A percentile compares a stretch with the other conserved stretches of the same genome.
Evolutionary conservation across 345 rosid genomes (phyloP).

Genomic region (Angophora floribunda): DNA sequence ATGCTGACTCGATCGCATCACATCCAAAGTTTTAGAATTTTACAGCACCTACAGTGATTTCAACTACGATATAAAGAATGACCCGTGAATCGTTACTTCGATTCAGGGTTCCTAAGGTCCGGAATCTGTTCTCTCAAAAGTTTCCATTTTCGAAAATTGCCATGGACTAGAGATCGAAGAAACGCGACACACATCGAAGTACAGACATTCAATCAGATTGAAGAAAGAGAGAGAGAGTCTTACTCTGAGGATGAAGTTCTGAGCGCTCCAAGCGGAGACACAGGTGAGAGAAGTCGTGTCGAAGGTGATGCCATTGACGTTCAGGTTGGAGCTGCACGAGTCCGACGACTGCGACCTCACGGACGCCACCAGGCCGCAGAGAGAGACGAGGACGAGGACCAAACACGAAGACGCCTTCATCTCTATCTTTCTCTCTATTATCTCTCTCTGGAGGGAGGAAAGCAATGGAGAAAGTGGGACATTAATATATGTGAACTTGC

Average conservation of each 20-base stretch:
- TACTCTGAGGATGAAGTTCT: constrained; percentile 42
- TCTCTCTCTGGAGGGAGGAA: neutral
- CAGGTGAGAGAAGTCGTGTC: constrained; percentile 5
- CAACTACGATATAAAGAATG: neutral
- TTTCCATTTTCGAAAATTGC: neutral
- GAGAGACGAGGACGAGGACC: constrained; percentile 5
- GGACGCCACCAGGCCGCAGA: neutral
- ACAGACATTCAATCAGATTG: neutral
- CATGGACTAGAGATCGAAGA: neutral
- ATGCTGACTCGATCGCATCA: neutral
- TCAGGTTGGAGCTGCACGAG: constrained; percentile 17
- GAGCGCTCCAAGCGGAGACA: constrained; percentile 1
- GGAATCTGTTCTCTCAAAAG: neutral
- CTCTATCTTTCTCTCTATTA: neutral
- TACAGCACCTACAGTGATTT: neutral
- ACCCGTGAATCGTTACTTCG: neutral
- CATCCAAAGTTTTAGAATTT: neutral
- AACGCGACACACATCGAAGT: neutral
- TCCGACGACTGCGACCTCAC: constrained; percentile 11
- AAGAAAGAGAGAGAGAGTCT: neutral
- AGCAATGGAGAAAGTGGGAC: neutral
- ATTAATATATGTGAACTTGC: neutral
- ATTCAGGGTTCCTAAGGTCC: neutral
- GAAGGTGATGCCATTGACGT: neutral
- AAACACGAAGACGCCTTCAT: neutral